Percentiles rank a stretch among this genome's conserved stretches.
Conservation (phyloP, 257 asterid genomes). For the Ballota nigra region DNA sequence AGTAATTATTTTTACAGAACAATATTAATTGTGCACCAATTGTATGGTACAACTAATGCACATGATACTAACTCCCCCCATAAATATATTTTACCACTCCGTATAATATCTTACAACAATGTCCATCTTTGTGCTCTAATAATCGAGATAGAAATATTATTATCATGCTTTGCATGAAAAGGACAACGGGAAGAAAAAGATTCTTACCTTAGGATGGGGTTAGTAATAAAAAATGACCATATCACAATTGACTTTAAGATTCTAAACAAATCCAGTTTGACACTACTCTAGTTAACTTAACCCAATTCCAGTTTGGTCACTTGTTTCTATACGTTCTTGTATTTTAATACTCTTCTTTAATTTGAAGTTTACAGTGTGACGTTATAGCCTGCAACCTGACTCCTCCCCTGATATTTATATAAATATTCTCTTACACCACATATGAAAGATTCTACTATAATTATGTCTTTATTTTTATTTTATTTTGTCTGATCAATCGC, state of each 20-base stretch:
- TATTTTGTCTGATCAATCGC: constrained; percentile 10
- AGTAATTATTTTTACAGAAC: too few relatives aligned
- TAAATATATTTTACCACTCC: too few relatives aligned
- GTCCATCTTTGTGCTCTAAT: too few relatives aligned
- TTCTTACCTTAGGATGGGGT: background rate
- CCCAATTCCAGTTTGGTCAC: background rate
- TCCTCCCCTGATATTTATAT: background rate
- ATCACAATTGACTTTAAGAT: constrained; percentile 21
- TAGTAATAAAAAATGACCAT: background rate
- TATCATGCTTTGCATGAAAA: too few relatives aligned
- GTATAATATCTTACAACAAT: too few relatives aligned
- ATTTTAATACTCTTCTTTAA: background rate
- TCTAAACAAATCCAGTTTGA: constrained; percentile 13
- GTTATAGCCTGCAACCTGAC: constrained; percentile 6
- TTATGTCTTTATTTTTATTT: background rate
- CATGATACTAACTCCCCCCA: too few relatives aligned
- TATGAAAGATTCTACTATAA: constrained; percentile 20
- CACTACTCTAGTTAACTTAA: background rate
- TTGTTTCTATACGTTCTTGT: background rate
- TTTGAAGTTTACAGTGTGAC: too few relatives aligned
- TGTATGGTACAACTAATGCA: too few relatives aligned
- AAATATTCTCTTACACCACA: constrained; percentile 14
- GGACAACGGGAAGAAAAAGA: too few relatives aligned
- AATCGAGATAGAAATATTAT: too few relatives aligned
- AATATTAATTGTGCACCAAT: too few relatives aligned